Evolutionary conservation across 331 rosid species (phyloP), one percentile per base, ranked within the genome.

Genomic region (Pyracantha coccinea): DNA sequence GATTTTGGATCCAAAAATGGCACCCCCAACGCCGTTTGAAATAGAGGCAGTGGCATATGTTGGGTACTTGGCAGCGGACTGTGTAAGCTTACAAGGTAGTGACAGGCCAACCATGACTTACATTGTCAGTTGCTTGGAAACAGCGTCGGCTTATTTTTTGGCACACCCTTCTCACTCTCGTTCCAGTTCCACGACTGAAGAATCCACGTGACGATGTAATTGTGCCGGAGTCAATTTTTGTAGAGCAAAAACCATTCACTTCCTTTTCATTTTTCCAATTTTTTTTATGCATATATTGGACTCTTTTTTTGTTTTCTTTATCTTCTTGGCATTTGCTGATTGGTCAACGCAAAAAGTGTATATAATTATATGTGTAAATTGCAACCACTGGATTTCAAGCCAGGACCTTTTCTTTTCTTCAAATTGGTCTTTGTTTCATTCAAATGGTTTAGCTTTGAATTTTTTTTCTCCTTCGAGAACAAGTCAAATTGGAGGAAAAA

Each of bases 31-130:
- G 0, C 99, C 95, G 1, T 94, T 63, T 44, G 97, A 94, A 75
- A 88, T 94, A 4, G 89, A 94, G 80, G 99, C 89, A 0, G 97
- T 94, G 75, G 83, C 83, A 0, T 90, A 80, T 44, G 92, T 92
- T 7, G 97, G 97, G 2, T 92, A 94, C 58, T 72, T 94, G 68
- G 99, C 99, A 0, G 82, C 85, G 3, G 96, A 94, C 70, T 94
- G 99, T 79, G 99, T 94, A 12, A 58, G 45, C 0, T 52, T 82
- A 31, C 92, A 88, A 68, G 97, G 96, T 5, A 17, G 84, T 8
- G 71, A 86, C 2, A 83, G 99, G 63, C 99, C 99, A 15, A 68
- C 79, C 0, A 94, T 92, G 96, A 71, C 78, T 0, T 84, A 87
- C 6, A 83, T 92, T 79, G 97, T 86, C 64, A 79, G 76, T 61